These are phyloP conservation scores for Starmera dryadoides DNA, from an alignment of 805 yeast species.

Conservation along the genomic window DNA sequence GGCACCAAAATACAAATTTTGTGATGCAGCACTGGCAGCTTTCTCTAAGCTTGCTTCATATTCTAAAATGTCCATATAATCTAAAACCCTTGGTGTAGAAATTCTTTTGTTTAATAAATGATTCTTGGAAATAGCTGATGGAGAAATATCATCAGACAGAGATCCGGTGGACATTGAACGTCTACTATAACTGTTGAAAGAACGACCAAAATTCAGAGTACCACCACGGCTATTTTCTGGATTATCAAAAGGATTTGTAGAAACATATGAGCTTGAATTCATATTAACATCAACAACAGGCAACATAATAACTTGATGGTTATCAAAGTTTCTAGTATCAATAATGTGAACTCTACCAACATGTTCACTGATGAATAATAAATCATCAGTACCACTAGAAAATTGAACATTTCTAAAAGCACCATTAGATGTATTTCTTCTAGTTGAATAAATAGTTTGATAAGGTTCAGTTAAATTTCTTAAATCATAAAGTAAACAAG, in stretches of 20 bases:
- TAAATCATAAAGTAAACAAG: slow-evolving; percentile 68
- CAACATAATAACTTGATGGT: slow-evolving; percentile 69
- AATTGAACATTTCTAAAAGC: slow-evolving; percentile 63
- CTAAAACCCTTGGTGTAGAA: slow-evolving; percentile 15
- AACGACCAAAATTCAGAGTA: not conserved
- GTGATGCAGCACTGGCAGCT: not conserved
- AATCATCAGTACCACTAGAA: slow-evolving; percentile 63
- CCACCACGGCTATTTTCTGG: not conserved
- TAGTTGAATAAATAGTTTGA: slow-evolving; percentile 50
- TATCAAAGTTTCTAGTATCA: slow-evolving; percentile 65
- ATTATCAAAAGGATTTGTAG: not conserved
- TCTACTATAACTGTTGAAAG: not conserved
- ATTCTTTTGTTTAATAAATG: not conserved
- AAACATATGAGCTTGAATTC: too few relatives aligned
- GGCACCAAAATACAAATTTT: not conserved
- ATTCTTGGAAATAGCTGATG: not conserved
- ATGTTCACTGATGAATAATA: slow-evolving; percentile 74
- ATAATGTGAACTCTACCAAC: slow-evolving; percentile 81
- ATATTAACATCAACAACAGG: slow-evolving; percentile 39
- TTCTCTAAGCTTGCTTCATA: slow-evolving; percentile 9
- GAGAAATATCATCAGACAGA: not conserved
- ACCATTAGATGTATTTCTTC: slow-evolving; percentile 47
- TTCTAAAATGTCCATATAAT: slow-evolving; percentile 15
- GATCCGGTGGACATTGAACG: not conserved
- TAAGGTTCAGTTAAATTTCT: slow-evolving; percentile 52